Conservation (phyloP, 768 basidiomycete species). For the Epithele typhae region DNA sequence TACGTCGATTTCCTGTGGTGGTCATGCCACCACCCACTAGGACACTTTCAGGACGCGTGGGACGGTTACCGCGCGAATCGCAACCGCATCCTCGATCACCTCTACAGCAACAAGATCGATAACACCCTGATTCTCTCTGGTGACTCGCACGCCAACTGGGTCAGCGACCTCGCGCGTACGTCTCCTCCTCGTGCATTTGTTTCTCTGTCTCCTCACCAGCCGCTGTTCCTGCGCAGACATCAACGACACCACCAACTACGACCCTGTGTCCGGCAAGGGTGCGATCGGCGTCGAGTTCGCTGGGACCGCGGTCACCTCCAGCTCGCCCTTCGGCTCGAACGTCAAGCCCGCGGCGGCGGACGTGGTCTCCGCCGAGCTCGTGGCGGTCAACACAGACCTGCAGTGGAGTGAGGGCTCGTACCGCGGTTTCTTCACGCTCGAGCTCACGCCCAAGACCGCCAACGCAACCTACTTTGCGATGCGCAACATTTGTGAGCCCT, state of each 20-base stretch:
- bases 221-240: constrained; percentile 30
- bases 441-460: constrained; percentile 39
- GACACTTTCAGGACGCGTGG: constrained; percentile 48
- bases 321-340: constrained; percentile 40
- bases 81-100: constrained; percentile 44
- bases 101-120: constrained; percentile 46
- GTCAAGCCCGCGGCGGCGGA: constrained; percentile 37
- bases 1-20: too few relatives aligned
- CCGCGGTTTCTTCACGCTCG: constrained; percentile 56
- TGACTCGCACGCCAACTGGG: constrained; percentile 62
- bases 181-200: not conserved
- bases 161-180: constrained; percentile 51
- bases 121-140: constrained; percentile 58
- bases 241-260: constrained; percentile 47
- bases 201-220: not conserved
- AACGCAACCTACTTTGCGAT: constrained; percentile 55
- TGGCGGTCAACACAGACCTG: constrained; percentile 42
- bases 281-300: constrained; percentile 59
- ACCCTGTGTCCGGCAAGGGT: constrained; percentile 43
- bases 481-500: constrained; percentile 39
- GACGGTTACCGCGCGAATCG: constrained; percentile 57
- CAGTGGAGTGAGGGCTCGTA: constrained; percentile 60
- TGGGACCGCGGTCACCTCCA: constrained; percentile 54
- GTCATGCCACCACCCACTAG: too few relatives aligned
- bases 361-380: constrained; percentile 31